phyloP scores from a whole-genome alignment of 805 yeast genomes.

The Pichia membranifaciens region DNA sequence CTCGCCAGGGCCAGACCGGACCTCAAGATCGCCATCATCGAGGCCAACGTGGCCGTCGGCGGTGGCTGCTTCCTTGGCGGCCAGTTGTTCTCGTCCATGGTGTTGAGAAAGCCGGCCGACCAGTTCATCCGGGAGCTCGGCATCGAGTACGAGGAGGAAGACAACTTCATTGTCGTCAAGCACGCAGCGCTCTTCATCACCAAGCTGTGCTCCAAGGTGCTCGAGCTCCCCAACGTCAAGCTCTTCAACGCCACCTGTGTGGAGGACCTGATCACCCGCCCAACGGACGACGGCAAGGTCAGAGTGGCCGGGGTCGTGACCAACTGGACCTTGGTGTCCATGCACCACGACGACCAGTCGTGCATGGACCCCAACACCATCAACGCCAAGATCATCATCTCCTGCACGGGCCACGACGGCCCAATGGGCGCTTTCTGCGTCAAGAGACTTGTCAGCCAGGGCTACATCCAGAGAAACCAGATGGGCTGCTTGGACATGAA shows the following conservation, averaged over 20 bases:
- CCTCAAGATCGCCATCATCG: constrained; percentile 65
- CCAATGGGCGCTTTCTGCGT: constrained; percentile 79
- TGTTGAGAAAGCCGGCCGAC: constrained; percentile 75
- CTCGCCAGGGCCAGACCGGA: constrained; percentile 72
- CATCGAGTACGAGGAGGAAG: constrained; percentile 69
- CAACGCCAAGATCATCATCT: constrained; percentile 56
- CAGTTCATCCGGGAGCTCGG: constrained; percentile 57
- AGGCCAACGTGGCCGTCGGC: constrained; percentile 71
- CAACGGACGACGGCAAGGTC: constrained; percentile 49
- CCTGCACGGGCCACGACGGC: constrained; percentile 79
- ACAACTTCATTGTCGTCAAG: constrained; percentile 73
- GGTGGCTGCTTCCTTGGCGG: constrained; percentile 82
- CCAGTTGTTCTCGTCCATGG: constrained; percentile 71
- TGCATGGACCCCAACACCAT: constrained; percentile 83
- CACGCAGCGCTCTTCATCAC: constrained; percentile 69
- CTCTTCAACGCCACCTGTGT: constrained; percentile 77
- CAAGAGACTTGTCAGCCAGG: constrained; percentile 55
- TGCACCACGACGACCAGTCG: constrained; percentile 70
- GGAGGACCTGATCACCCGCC: constrained; percentile 72
- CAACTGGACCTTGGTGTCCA: constrained; percentile 74
- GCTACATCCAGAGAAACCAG: constrained; percentile 44
- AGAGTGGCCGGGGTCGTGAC: constrained; percentile 77
- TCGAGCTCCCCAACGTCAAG: constrained; percentile 68
- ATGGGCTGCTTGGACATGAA: constrained; percentile 81
- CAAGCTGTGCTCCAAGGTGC: constrained; percentile 61